Base-by-base conservation (phyloP, 768 basidiomycete species). In the Lentinula raphanica region DNA sequence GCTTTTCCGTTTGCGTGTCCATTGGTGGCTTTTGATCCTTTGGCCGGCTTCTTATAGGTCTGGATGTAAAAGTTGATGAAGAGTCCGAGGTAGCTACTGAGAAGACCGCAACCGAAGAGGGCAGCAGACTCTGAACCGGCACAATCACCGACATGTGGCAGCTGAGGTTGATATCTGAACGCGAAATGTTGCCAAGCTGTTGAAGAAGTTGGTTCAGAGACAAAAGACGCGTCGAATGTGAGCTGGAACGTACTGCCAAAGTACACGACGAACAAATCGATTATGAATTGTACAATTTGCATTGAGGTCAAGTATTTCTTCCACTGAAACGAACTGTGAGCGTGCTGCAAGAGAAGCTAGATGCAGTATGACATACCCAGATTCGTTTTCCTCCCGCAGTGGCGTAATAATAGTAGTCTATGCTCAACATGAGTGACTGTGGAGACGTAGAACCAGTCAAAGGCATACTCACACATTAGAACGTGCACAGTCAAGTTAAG, bases 341-440 rank as follows among this genome's bases (percentile, higher is more conserved):
- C 57, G 27, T 35, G 65, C 51, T 62, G 59, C 56, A 8, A 44
- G 38, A 42, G 21, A 19, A 38, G 31, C 51, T 21, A 51, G 60
- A 11, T 36, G 21, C 45, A 3, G 5, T 1, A 5, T 5, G 19
- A 69, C 80, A 54, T 73, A 94, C 94, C 94, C 97, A 98, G 74
- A 98, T 93, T 76, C 81, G 92, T 68, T 89, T 90, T 61, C 97
- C 97, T 67, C 96, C 94, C 51, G 97, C 94, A 51, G 97, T 98
- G 25, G 94, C 94, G 74, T 90, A 98, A 77, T 99, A 99, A 76
- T 99, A 99, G 74, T 98, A 99, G 77, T 99, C 94, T 95, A 66
- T 49, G 9, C 35, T 35, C 23, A 21, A 17, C 19, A 32, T 48
- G 36, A 63, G 59, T 25, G 58, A 27, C 39, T 25, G 38, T 49